These are phyloP conservation scores for Yarrowia sp. DNA, from an alignment of 805 yeast species.

Conservation along the genomic window DNA sequence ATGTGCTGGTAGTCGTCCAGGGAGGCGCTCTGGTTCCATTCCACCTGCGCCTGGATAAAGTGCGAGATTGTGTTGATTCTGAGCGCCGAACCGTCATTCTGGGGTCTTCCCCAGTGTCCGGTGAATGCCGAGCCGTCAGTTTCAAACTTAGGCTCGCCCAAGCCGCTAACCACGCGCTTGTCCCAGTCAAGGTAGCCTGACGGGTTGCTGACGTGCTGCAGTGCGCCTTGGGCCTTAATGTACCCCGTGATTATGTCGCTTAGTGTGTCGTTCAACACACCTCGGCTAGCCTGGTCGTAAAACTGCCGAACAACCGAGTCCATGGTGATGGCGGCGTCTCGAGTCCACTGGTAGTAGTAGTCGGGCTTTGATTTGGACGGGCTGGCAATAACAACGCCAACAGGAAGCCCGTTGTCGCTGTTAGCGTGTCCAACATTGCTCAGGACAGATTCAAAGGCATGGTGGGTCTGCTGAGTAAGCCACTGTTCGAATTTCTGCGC, in stretches of 20 bases:
- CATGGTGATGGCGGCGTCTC: constrained; percentile 81
- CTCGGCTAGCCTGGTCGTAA: constrained; percentile 41
- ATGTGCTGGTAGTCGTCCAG: constrained; percentile 40
- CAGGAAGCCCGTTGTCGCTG: not conserved
- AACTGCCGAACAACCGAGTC: constrained; percentile 55
- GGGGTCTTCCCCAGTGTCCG: constrained; percentile 90
- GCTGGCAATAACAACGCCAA: constrained; percentile 50
- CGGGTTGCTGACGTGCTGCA: constrained; percentile 68
- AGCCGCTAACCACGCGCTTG: constrained; percentile 41
- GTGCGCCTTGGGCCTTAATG: constrained; percentile 52
- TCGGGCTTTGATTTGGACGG: constrained; percentile 72
- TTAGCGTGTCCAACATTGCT: not conserved
- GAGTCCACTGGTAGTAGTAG: constrained; percentile 85
- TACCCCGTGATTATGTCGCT: constrained; percentile 53
- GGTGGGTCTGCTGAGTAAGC: not conserved
- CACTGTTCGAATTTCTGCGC: constrained; percentile 7
- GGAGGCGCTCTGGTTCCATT: constrained; percentile 36
- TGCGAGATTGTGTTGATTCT: constrained; percentile 63
- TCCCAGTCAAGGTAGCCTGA: constrained; percentile 54
- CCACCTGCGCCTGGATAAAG: constrained; percentile 49
- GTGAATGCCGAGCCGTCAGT: constrained; percentile 62
- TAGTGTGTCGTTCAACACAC: constrained; percentile 34
- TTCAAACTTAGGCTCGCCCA: constrained; percentile 89
- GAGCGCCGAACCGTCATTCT: constrained; percentile 90
- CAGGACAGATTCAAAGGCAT: constrained; percentile 7